Evolutionary conservation across 441 rosid species (phyloP).

Genomic region (Populus trichocarpa): DNA sequence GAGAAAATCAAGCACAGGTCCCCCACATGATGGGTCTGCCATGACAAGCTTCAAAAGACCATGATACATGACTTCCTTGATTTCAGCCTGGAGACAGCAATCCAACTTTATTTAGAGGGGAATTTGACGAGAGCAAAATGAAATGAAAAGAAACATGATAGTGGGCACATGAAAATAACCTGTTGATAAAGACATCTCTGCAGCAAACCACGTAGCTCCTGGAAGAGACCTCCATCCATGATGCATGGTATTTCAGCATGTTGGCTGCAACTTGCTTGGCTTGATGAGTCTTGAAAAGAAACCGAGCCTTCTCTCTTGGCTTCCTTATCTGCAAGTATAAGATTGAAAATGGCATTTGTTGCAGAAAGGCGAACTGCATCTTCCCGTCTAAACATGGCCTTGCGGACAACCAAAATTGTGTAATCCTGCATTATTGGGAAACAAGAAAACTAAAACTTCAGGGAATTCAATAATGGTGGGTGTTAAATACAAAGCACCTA

Average conservation of each 20-base stretch:
- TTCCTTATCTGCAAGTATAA: constrained; percentile 67
- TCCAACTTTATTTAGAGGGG: constrained; percentile 9
- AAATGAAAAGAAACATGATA: constrained; percentile 1
- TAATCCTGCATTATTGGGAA: constrained; percentile 47
- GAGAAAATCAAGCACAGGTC: constrained; percentile 64
- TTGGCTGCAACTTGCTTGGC: constrained; percentile 90
- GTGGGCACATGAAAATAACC: constrained; percentile 29
- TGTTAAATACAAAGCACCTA: neutral
- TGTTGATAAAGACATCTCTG: constrained; percentile 83
- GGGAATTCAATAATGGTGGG: neutral
- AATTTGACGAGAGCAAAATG: neutral
- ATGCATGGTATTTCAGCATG: constrained; percentile 47
- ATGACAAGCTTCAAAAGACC: constrained; percentile 75
- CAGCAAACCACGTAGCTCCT: constrained; percentile 66
- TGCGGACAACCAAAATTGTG: constrained; percentile 65
- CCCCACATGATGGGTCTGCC: constrained; percentile 54
- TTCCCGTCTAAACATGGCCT: constrained; percentile 80
- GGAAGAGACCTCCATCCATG: constrained; percentile 50
- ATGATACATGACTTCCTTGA: constrained; percentile 52
- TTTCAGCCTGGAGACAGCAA: constrained; percentile 49
- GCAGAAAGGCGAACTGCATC: constrained; percentile 72
- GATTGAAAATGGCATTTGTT: constrained; percentile 49
- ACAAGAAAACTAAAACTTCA: neutral
- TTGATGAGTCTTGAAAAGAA: constrained; percentile 71
- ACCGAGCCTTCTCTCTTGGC: constrained; percentile 41